phyloP scores from a whole-genome alignment of 2,329 filamentous ascomycete genomes.

The Neobulgaria alba region DNA sequence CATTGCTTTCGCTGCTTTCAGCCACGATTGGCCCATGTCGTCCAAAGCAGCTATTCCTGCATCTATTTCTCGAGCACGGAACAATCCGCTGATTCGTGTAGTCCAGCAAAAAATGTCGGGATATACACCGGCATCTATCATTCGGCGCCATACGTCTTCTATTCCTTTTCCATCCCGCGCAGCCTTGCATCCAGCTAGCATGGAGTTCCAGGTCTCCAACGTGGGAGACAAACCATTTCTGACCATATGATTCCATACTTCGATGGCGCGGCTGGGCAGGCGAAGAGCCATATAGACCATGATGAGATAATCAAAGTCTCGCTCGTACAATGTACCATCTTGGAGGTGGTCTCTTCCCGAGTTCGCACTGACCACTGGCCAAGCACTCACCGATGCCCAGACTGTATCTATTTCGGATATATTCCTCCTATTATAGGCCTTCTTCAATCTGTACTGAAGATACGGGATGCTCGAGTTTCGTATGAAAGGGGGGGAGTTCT shows the following conservation, averaged over 20 bases:
- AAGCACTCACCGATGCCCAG: constrained; percentile 20
- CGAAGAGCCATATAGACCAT: constrained; percentile 37
- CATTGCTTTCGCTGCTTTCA: constrained; percentile 17
- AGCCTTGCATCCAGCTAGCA: constrained; percentile 62
- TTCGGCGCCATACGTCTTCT: constrained; percentile 57
- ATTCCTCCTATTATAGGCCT: constrained; percentile 19
- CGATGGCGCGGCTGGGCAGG: constrained; percentile 36
- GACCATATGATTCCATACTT: constrained; percentile 49
- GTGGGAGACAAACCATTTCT: constrained; percentile 47
- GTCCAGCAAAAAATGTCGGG: constrained; percentile 64
- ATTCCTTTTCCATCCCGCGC: constrained; percentile 51
- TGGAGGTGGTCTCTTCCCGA: not conserved
- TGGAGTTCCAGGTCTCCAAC: constrained; percentile 59
- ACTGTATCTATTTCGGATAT: constrained; percentile 15
- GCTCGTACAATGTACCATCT: constrained; percentile 13
- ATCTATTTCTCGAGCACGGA: constrained; percentile 44
- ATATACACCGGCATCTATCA: constrained; percentile 46
- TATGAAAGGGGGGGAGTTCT: not conserved
- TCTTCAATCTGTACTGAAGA: constrained; percentile 8
- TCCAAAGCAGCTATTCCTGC: constrained; percentile 54
- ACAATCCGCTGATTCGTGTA: constrained; percentile 57
- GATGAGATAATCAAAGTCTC: constrained; percentile 38
- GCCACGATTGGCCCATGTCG: constrained; percentile 58
- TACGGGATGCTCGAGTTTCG: not conserved
- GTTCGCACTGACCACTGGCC: constrained; percentile 12